Conservation (phyloP, 495 filamentous ascomycete species). For the Opeltia flavorubescens region DNA sequence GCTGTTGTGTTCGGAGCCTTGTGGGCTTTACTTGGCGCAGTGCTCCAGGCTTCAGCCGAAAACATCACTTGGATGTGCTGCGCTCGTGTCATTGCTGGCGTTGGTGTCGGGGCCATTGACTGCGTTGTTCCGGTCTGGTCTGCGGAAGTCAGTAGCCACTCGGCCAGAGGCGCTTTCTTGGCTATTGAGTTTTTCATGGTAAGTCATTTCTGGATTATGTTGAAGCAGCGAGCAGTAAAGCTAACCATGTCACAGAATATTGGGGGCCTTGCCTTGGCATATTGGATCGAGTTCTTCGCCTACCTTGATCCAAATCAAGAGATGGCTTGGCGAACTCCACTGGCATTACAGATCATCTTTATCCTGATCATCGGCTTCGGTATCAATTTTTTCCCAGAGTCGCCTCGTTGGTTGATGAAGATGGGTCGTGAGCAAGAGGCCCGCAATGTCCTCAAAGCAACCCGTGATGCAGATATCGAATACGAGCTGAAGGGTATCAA, state of each 20-base stretch:
- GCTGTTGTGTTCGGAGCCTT: constrained; percentile 35
- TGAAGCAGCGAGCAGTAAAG: constrained; percentile 38
- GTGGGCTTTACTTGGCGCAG: constrained; percentile 40
- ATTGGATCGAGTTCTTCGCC: constrained; percentile 47
- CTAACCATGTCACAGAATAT: constrained; percentile 35
- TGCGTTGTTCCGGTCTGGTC: constrained; percentile 37
- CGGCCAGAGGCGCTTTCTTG: constrained; percentile 52
- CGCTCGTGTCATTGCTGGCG: constrained; percentile 39
- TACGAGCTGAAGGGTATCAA: constrained; percentile 21
- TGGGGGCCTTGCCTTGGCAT: constrained; percentile 45
- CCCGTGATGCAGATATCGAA: constrained; percentile 17
- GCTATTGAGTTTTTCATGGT: constrained; percentile 47
- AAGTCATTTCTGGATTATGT: constrained; percentile 25
- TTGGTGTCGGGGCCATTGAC: constrained; percentile 39
- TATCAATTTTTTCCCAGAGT: constrained; percentile 46
- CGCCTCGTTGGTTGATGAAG: constrained; percentile 43
- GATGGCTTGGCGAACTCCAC: constrained; percentile 30
- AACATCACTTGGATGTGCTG: constrained; percentile 40
- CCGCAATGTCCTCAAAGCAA: constrained; percentile 28
- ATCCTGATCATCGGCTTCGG: constrained; percentile 36
- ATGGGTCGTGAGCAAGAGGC: constrained; percentile 40
- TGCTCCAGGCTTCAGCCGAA: constrained; percentile 35
- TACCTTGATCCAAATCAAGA: constrained; percentile 29
- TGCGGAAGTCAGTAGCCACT: constrained; percentile 49
- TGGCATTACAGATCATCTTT: constrained; percentile 34